phyloP scores from a whole-genome alignment of 257 asterid species.

The Primulina tabacum region DNA sequence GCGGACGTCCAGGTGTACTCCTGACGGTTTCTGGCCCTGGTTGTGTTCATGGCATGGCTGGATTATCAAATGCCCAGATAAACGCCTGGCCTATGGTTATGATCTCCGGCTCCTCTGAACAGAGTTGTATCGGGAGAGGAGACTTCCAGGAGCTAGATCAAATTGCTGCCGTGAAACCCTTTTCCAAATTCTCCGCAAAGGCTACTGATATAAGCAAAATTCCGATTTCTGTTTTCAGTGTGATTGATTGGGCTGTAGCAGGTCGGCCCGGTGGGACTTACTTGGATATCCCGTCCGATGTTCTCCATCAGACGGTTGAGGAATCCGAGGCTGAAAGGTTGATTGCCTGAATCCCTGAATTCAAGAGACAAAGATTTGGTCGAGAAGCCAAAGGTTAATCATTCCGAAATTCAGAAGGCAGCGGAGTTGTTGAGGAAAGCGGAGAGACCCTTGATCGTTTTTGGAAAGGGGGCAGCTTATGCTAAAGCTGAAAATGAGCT shows the following conservation, averaged over 20 bases:
- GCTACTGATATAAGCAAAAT: slow-evolving; percentile 60
- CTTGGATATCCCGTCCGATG: slow-evolving; percentile 76
- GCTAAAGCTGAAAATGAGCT: slow-evolving; percentile 65
- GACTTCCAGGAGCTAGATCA: slow-evolving; percentile 93
- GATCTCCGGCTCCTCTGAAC: slow-evolving; percentile 91
- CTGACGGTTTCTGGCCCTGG: slow-evolving; percentile 97
- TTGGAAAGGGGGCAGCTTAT: slow-evolving; percentile 86
- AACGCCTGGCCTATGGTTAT: slow-evolving; percentile 87
- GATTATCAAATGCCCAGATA: slow-evolving; percentile 76
- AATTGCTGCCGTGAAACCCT: slow-evolving; percentile 68
- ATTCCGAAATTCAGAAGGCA: slow-evolving; percentile 48
- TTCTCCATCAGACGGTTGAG: slow-evolving; percentile 59
- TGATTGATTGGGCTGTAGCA: slow-evolving; percentile 49
- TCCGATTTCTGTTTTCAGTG: slow-evolving; percentile 62
- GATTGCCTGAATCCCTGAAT: slow-evolving; percentile 46
- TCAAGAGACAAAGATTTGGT: slow-evolving; percentile 34
- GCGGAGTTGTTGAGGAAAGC: slow-evolving; percentile 66
- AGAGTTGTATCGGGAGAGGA: slow-evolving; percentile 65
- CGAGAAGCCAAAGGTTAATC: slow-evolving; percentile 37
- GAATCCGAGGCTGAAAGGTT: slow-evolving; percentile 57
- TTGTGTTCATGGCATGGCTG: slow-evolving; percentile 91
- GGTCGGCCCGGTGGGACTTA: slow-evolving; percentile 88
- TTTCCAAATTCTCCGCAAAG: slow-evolving; percentile 66
- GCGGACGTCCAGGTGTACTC: slow-evolving; percentile 81
- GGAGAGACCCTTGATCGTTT: slow-evolving; percentile 83